Evolutionary conservation across 108 stramenopile species (phyloP).

Genomic region (Seminavis robusta): DNA sequence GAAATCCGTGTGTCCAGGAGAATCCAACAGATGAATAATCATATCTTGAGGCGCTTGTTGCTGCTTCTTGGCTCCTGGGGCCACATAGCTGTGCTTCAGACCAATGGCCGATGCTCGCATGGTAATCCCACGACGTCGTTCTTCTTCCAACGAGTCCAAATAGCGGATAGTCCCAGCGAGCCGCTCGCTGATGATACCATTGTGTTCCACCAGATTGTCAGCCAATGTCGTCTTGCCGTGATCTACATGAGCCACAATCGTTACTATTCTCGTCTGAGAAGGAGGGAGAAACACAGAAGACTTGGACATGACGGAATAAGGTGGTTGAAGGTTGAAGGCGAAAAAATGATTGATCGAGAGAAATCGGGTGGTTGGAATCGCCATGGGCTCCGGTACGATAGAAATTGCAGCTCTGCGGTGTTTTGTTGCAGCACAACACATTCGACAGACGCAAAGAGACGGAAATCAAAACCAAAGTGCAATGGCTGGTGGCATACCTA

Average conservation of each 20-base stretch:
- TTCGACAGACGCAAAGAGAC: too few species aligned
- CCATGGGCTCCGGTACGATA: too few species aligned
- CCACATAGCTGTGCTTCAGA: constrained; percentile 55
- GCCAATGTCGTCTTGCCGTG: constrained; percentile 99
- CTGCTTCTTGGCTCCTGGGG: constrained; percentile 6
- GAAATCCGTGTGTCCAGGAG: constrained; percentile 99
- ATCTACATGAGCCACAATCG: constrained; percentile 99
- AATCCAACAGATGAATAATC: constrained; percentile 93
- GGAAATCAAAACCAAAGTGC: too few species aligned
- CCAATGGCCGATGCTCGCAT: constrained; percentile 93
- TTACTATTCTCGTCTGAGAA: constrained; percentile 83
- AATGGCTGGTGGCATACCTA: too few species aligned
- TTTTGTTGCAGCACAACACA: too few species aligned
- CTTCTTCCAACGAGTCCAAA: constrained; percentile 83
- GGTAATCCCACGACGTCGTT: constrained; percentile 98
- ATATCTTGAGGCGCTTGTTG: constrained; percentile 27
- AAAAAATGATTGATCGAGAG: too few species aligned
- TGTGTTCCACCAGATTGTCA: constrained; percentile 88
- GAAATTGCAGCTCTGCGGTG: too few species aligned
- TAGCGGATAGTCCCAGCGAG: constrained; percentile 83
- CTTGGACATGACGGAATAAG: too few species aligned
- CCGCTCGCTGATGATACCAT: constrained; percentile 84
- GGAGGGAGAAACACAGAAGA: constrained; percentile 64
- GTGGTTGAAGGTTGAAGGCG: too few species aligned
- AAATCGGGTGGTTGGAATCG: too few species aligned